Base-by-base conservation (phyloP, 1,284 basidiomycete species). In the Boletus subluridellus region DNA sequence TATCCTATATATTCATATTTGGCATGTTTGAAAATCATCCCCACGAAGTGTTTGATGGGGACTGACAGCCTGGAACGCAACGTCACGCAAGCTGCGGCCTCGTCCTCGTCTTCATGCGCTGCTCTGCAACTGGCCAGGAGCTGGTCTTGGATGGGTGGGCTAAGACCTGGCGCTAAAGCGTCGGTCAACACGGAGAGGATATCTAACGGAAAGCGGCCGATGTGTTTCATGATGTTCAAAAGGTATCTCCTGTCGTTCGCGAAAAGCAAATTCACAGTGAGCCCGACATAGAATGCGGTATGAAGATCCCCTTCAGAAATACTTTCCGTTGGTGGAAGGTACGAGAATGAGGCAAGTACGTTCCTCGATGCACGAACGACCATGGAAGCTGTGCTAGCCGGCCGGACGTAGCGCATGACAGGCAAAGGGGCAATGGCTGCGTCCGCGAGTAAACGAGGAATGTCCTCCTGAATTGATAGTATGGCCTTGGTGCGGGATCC, bases 11-110 rank as follows among this genome's bases (percentile, higher is more conserved):
- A 84, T 4, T 68, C 67, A 55, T 76, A 78, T 41, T 61, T 66
- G 35, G 55, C 66, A 66, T 84, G 82, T 52, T 67, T 66, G 58
- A 84, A 81, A n/a, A 80, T 66, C 72, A 80, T 77, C 5, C 84
- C 84, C 41, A 82, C 81, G 60, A 81, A 82, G 65, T 77, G 75
- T 64, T 72, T 68, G 7, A 82, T 69, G 8, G 59, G 63, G 8
- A 56, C 55, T 12, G 52, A 35, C 17, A 59, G 42, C 47, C 60
- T 61, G 37, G 67, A 72, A 30, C 76, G 76, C 32, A 62, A 56
- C 42, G 64, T 66, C 12, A 73, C 64, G 21, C 66, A 62, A 11
- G 59, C 39, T 24, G 72, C 73, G 1, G 65, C 61, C 38, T 74
- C 64, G 30, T 72, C 70, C 55, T 80, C 76, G 3, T 64, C 58